These are phyloP conservation scores for Monilinia fructigena DNA, from an alignment of 2,329 filamentous ascomycete species.

Conservation along the genomic window DNA sequence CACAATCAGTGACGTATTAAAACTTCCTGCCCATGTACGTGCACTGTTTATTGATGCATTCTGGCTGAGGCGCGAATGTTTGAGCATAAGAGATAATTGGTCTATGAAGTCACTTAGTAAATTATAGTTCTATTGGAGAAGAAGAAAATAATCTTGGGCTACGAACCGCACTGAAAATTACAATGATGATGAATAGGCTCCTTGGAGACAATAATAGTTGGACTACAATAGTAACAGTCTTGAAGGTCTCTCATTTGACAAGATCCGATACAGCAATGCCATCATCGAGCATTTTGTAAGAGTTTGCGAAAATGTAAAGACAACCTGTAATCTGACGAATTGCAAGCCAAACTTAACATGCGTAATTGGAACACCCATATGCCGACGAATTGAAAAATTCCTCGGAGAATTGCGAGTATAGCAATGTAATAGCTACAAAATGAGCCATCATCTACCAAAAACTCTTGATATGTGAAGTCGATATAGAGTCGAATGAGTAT, in stretches of 20 bases:
- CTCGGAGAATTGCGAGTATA: constrained; percentile 40
- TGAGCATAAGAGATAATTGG: constrained; percentile 42
- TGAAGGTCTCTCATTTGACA: constrained; percentile 39
- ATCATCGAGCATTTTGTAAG: constrained; percentile 43
- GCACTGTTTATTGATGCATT: constrained; percentile 51
- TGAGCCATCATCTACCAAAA: constrained; percentile 51
- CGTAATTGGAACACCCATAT: constrained; percentile 43
- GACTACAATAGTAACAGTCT: constrained; percentile 34
- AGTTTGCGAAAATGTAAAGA: constrained; percentile 40
- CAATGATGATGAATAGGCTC: constrained; percentile 40
- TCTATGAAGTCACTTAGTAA: constrained; percentile 29
- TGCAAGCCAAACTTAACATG: constrained; percentile 40
- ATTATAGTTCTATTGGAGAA: background rate
- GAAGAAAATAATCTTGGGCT: background rate
- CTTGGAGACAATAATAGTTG: constrained; percentile 40
- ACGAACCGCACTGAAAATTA: constrained; percentile 46
- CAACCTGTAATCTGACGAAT: constrained; percentile 41
- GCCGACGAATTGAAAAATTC: constrained; percentile 42
- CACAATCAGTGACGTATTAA: constrained; percentile 58
- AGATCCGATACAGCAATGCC: constrained; percentile 39
- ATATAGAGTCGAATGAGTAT: constrained; percentile 47
- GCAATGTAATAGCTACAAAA: constrained; percentile 41
- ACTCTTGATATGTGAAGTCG: constrained; percentile 46
- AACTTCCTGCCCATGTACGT: constrained; percentile 54
- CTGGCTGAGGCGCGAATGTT: constrained; percentile 33